Base-by-base conservation (phyloP, 768 basidiomycete genomes). In the Collybia mongolica region DNA sequence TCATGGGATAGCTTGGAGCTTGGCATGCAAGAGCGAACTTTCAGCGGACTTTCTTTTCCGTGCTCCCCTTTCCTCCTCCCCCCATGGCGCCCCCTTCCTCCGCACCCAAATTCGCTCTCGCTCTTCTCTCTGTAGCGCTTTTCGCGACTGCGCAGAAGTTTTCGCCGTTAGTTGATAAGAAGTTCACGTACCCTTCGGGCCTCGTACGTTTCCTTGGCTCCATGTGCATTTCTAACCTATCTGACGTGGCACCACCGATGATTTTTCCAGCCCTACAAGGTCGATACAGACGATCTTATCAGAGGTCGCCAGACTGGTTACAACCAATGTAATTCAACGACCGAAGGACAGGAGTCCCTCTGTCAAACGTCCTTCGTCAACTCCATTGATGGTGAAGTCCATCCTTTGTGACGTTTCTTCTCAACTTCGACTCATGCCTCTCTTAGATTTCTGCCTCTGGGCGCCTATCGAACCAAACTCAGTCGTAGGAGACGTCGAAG, bases 271-370 rank as follows among this genome's bases (percentile, higher is more conserved):
- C 70, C 71, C 8, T 66, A 69, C 50, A 60, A 69, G 56, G 72
- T 71, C 49, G 72, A 74, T 44, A 68, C 64, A 12, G 70, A 74
- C 56, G 44, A 48, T 44, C 53, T 70, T 3, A 58, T 60, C 48
- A 62, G 72, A 42, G 72, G 72, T n/a, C 50, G 69, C 11, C 87
- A 89, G 60, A 57, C 59, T 17, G 87, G 88, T 12, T 86, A 84
- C 72, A 86, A 86, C 63, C 58, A 69, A 8, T 88, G 85, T 65
- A 88, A 87, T 65, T 76, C 79, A 0, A 81, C 83, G 15, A 88
- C 87, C 0, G 72, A 86, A 62, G 75, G 71, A 55, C 81, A 77
- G 44, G 18, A 70, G 1, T 88, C 86, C 2, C 59, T 69, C n/a
- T 79, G 86, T 56, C 87, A 89, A 63, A 89, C 87, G 0, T 61